Percentiles rank a stretch among this genome's conserved stretches.
Evolutionary conservation across 495 filamentous ascomycete genomes (phyloP).

Genomic region (Hyaloscypha bicolor): DNA sequence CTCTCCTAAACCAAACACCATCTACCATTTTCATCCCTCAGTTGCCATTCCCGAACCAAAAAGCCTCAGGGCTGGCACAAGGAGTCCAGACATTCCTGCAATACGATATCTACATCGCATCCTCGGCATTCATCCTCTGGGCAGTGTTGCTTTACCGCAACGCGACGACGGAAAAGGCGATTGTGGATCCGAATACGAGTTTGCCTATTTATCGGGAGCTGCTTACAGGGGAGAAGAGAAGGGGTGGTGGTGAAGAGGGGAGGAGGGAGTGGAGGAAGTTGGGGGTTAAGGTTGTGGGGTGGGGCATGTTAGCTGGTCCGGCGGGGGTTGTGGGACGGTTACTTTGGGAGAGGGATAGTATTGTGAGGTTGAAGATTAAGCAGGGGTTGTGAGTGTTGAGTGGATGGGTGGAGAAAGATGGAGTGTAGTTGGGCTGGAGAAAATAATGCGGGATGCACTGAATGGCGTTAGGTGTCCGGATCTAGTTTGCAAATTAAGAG

Average conservation of each 20-base stretch:
- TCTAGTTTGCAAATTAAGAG: too few species aligned
- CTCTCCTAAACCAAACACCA: conserved; percentile 47
- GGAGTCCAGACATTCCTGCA: conserved; percentile 57
- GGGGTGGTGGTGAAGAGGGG: background rate
- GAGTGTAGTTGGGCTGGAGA: too few species aligned
- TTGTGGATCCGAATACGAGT: conserved; percentile 15
- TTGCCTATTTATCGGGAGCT: conserved; percentile 19
- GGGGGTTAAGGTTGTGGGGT: conserved; percentile 41
- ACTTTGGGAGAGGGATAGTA: conserved; percentile 60
- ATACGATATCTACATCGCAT: conserved; percentile 61
- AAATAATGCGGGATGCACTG: too few species aligned
- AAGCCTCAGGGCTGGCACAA: conserved; percentile 45
- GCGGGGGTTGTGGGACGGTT: conserved; percentile 51
- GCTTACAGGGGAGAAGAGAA: background rate
- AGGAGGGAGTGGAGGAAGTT: conserved; percentile 32
- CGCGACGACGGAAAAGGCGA: conserved; percentile 35
- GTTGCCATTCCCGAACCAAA: conserved; percentile 34
- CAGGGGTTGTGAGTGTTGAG: conserved; percentile 14
- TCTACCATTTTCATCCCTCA: conserved; percentile 38
- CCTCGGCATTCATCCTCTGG: conserved; percentile 56
- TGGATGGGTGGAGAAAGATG: too few species aligned
- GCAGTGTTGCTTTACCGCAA: conserved; percentile 49
- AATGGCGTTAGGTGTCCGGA: too few species aligned
- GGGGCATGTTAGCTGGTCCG: conserved; percentile 51
- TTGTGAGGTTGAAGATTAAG: conserved; percentile 38